Base-by-base conservation (phyloP, 2,329 filamentous ascomycete genomes). In the Cryphonectria radicalis region DNA sequence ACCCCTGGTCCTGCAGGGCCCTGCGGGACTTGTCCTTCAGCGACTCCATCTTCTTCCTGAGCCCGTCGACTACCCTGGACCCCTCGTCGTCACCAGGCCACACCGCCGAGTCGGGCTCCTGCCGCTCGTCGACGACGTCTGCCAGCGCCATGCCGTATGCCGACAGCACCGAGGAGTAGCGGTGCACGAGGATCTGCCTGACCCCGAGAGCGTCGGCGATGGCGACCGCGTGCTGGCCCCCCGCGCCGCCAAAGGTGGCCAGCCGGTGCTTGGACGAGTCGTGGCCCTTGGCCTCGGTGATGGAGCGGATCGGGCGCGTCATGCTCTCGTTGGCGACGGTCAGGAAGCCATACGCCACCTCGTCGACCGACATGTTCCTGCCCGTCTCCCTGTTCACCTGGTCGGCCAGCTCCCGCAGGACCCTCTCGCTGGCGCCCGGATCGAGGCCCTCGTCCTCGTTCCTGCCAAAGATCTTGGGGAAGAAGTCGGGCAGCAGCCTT, bases 91-190 rank as follows among this genome's bases (percentile, higher is more conserved):
- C 79, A 25, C 90, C 88, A 19, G 86, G 85, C 88, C 89, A 91
- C 7, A 91, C 83, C 22, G 84, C 83, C 2, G 90, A 90, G 53
- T 90, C 88, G 5, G 93, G 92, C 77, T 95, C 93, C 77, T 98
- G 95, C 42, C 92, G 87, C 81, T 98, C 95, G 74, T 97, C 93
- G 0, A 98, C 95, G 0, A 97, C 94, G 77, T 98, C 95, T 14
- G 95, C 95, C 5, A 98, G 83, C 0, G 94, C 94, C 93, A 97
- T 97, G 11, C 94, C 94, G 75, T 97, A 97, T 0, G 94, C 94
- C 0, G 94, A 97, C 0, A 97, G 85, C 0, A 97, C 93, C 0
- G 93, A 97, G 0, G 94, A 97, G 79, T 97, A 97, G 67, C 92
- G 86, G 79, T 97, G 94, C 2, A 97, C 87, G 13, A 98, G 85